A percentile compares a stretch with the other conserved stretches of the same genome.
Conservation (phyloP, 2,329 filamentous ascomycete species). For the Metarhizium rileyi region DNA sequence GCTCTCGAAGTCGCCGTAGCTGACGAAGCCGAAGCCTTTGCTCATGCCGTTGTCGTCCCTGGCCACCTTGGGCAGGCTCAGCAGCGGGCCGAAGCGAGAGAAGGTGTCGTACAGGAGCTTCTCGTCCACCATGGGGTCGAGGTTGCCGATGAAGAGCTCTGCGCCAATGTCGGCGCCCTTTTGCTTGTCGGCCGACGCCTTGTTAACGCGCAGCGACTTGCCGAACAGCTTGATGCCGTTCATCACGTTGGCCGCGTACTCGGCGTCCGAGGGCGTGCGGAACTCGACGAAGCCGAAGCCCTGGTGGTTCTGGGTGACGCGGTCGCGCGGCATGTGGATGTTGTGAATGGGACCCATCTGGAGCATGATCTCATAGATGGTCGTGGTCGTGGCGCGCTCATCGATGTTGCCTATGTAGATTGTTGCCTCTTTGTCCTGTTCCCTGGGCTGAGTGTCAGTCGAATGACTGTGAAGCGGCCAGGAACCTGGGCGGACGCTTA, state of each 20-base stretch:
- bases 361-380: slow-evolving; percentile 97
- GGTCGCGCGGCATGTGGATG: slow-evolving; percentile 95
- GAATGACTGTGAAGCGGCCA: background rate
- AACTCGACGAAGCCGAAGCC: slow-evolving; percentile 99
- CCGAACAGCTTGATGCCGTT: slow-evolving; percentile 90
- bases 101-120: slow-evolving; percentile 94
- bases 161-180: slow-evolving; percentile 89
- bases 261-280: slow-evolving; percentile 86
- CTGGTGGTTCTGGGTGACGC: slow-evolving; percentile 92
- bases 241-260: slow-evolving; percentile 94
- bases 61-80: slow-evolving; percentile 81
- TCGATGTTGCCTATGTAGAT: slow-evolving; percentile 98
- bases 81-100: slow-evolving; percentile 76
- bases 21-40: slow-evolving; percentile 95
- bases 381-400: slow-evolving; percentile 81
- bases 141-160: slow-evolving; percentile 92
- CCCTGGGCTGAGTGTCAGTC: slow-evolving; percentile 41
- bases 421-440: slow-evolving; percentile 96
- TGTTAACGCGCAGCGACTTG: slow-evolving; percentile 95
- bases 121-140: slow-evolving; percentile 91
- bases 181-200: slow-evolving; percentile 84
- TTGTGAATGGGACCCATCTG: slow-evolving; percentile 96
- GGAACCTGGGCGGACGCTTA: slow-evolving; percentile 27
- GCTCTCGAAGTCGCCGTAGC: slow-evolving; percentile 85
- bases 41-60: slow-evolving; percentile 80